Conservation (phyloP, 2,329 filamentous ascomycete genomes). For the Hirsutella thompsonii region DNA sequence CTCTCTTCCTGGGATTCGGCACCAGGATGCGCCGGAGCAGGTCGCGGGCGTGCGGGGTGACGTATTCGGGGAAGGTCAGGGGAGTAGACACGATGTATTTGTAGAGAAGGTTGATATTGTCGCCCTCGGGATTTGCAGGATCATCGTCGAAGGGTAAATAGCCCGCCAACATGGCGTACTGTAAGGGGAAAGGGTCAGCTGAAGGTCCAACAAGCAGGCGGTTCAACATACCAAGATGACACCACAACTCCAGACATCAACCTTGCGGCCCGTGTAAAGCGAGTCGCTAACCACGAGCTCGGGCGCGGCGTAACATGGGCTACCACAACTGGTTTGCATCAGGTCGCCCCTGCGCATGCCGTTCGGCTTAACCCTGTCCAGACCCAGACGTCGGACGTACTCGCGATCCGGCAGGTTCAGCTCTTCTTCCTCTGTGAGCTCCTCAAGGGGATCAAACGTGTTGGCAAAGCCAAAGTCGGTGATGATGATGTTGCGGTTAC, state of each 20-base stretch:
- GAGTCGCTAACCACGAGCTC: constrained; percentile 97
- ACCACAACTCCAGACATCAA: constrained; percentile 98
- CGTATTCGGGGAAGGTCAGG: constrained; percentile 95
- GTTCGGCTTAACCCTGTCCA: constrained; percentile 65
- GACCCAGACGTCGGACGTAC: constrained; percentile 71
- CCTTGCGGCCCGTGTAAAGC: constrained; percentile 91
- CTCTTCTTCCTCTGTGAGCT: constrained; percentile 83
- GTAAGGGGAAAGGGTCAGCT: constrained; percentile 1
- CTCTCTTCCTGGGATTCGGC: constrained; percentile 85
- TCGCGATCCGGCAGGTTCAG: constrained; percentile 77
- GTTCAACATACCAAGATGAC: constrained; percentile 73
- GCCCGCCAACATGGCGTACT: constrained; percentile 98
- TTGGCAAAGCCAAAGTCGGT: constrained; percentile 99
- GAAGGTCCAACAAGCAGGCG: neutral
- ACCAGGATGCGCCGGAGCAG: constrained; percentile 86
- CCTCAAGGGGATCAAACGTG: constrained; percentile 82
- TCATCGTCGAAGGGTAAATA: constrained; percentile 98
- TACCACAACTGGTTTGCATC: constrained; percentile 98
- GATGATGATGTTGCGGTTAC: constrained; percentile 98
- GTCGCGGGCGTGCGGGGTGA: constrained; percentile 91
- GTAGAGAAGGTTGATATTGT: constrained; percentile 98
- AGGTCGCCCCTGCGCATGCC: constrained; percentile 78
- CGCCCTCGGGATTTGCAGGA: constrained; percentile 92
- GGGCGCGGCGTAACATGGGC: constrained; percentile 92
- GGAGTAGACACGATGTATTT: constrained; percentile 98